Percentiles rank a stretch among this genome's conserved stretches.
Evolutionary conservation across 257 asterid genomes (phyloP).

Genomic region (Solanum tacnaense): DNA sequence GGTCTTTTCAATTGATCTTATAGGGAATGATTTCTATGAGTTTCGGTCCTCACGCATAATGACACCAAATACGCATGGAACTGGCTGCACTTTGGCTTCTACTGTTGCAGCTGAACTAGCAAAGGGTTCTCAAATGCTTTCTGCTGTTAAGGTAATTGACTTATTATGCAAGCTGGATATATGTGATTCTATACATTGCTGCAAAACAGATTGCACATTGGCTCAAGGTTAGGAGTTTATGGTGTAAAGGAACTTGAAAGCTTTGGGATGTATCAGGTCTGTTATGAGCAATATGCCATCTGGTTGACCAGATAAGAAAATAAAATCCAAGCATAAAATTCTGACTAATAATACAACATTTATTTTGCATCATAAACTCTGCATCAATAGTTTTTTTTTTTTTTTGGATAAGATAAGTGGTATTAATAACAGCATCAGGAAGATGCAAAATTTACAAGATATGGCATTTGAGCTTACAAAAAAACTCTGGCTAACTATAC

Average conservation of each 20-base stretch:
- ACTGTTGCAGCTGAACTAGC: constrained; percentile 93
- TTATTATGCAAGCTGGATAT: not conserved
- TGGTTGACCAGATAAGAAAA: not conserved
- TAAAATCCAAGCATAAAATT: not conserved
- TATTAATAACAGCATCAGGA: too few species aligned
- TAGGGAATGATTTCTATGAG: constrained; percentile 72
- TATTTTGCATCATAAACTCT: not conserved
- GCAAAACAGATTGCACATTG: not conserved
- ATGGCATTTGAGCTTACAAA: too few species aligned
- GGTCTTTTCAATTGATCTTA: constrained; percentile 10
- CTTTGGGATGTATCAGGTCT: not conserved
- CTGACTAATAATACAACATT: not conserved
- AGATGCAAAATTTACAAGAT: too few species aligned
- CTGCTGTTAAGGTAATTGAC: constrained; percentile 68
- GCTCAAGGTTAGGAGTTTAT: not conserved
- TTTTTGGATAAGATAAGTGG: too few species aligned
- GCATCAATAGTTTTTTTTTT: too few species aligned
- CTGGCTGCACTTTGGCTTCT: constrained; percentile 96
- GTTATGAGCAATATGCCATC: not conserved
- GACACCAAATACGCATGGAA: constrained; percentile 82
- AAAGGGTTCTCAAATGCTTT: constrained; percentile 58
- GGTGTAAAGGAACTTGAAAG: not conserved
- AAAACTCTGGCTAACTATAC: too few species aligned
- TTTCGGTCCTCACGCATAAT: constrained; percentile 57
- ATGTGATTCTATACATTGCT: not conserved